A percentile compares a stretch with the other conserved stretches of the same genome.
Evolutionary conservation across 768 basidiomycete species (phyloP).

Genomic region (Lactifluus piperatus): DNA sequence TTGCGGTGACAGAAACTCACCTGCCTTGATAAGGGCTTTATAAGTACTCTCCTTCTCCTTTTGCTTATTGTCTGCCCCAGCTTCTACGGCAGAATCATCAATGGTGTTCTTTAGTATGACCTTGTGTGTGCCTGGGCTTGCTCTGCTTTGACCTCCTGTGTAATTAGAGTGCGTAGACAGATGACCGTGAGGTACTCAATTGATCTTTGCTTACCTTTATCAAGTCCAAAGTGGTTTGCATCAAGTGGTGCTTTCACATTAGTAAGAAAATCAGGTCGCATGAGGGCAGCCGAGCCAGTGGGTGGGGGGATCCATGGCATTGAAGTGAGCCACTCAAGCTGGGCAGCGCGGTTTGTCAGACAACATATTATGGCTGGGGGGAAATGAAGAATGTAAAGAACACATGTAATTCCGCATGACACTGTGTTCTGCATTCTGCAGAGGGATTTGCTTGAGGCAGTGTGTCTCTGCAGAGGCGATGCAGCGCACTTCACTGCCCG

Average conservation of each 20-base stretch:
- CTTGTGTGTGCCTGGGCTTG: slow-evolving; percentile 15
- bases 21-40: slow-evolving; percentile 7
- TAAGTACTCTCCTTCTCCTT: neutral
- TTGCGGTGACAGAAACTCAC: neutral
- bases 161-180: slow-evolving; percentile 33
- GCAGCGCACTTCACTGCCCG: slow-evolving; percentile 71
- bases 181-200: slow-evolving; percentile 91
- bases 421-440: slow-evolving; percentile 84
- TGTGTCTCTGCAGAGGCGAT: slow-evolving; percentile 79
- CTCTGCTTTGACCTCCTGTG: slow-evolving; percentile 10
- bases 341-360: slow-evolving; percentile 13
- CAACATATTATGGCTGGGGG: neutral
- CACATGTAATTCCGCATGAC: slow-evolving; percentile 78
- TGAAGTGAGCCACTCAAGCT: slow-evolving; percentile 86
- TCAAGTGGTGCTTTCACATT: slow-evolving; percentile 77
- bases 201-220: slow-evolving; percentile 84
- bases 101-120: slow-evolving; percentile 18
- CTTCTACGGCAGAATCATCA: slow-evolving; percentile 12
- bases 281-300: slow-evolving; percentile 32
- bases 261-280: slow-evolving; percentile 50
- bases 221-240: slow-evolving; percentile 84
- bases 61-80: slow-evolving; percentile 11
- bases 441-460: slow-evolving; percentile 78
- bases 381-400: slow-evolving; percentile 12
- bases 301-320: slow-evolving; percentile 69